Evolutionary conservation across 2,329 filamentous ascomycete species (phyloP).

Genomic region (Botrytis galanthina): DNA sequence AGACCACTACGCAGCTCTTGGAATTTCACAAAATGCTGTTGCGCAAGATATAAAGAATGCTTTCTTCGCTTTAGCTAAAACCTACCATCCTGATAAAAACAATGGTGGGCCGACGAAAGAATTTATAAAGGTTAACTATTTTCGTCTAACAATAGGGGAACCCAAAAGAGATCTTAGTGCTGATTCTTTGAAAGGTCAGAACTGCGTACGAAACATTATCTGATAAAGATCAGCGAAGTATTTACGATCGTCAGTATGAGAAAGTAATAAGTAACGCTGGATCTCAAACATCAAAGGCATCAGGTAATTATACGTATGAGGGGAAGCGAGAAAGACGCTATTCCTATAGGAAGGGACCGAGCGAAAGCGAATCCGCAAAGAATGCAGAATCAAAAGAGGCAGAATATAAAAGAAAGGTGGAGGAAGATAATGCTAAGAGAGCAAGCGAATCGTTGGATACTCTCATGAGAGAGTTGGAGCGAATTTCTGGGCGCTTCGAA

Average conservation of each 20-base stretch:
- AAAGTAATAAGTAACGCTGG: background rate
- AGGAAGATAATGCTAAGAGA: background rate
- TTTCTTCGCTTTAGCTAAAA: conserved; percentile 13
- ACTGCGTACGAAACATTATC: conserved; percentile 5
- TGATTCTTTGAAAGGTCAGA: conserved; percentile 1
- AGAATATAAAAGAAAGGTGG: background rate
- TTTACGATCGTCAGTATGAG: background rate
- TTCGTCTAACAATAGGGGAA: background rate
- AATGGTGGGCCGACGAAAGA: conserved; percentile 3
- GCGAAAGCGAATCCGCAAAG: background rate
- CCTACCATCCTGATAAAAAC: conserved; percentile 13
- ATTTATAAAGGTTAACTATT: conserved; percentile 9
- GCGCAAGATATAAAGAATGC: conserved; percentile 14
- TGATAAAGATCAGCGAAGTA: background rate
- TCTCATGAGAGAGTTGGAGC: conserved; percentile 12
- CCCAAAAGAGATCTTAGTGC: background rate
- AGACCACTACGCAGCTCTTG: conserved; percentile 2
- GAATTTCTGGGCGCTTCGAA: conserved; percentile 2
- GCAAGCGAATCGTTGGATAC: conserved; percentile 3
- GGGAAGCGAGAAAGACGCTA: background rate
- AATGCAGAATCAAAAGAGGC: background rate
- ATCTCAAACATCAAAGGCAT: background rate
- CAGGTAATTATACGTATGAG: background rate
- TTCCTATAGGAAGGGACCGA: background rate
- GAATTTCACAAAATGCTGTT: background rate